Evolutionary conservation across 768 basidiomycete species (phyloP), one percentile per base, ranked within the genome.

Genomic region (Lactarius deliciosus): DNA sequence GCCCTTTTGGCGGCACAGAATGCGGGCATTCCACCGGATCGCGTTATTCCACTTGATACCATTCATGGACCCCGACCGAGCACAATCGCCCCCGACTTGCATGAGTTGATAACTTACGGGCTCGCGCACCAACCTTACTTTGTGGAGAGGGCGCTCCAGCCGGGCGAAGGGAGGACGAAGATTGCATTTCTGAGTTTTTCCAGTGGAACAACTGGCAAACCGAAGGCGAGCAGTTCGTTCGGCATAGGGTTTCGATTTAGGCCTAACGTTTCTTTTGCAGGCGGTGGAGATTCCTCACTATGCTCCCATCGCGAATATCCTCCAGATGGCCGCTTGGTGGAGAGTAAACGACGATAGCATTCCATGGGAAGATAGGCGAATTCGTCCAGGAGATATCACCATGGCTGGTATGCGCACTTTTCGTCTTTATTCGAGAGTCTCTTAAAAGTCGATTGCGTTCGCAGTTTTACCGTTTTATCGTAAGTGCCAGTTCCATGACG

Each of bases 171-270:
- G 30, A 86, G 81, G 72, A 83, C 78, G 15, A 82, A 84, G 54
- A 65, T 91, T 16, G 89, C 90, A 6, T 86, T 90, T 70, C 76
- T 91, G 62, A 84, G 82, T 61, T 89, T 91, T 70, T 91, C 89
- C 1, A 90, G 89, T 68, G 89, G 89, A 9, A 91, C 89, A 28
- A 91, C 90, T 18, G 89, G 89, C 74, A 77, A 75, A 72, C 79
- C 75, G 38, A 74, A 75, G 66, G 75, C 74, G 47, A 28, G 43
- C 11, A 53, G n/a, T 43, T n/a, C 25, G 43, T 56, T 34, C 69
- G 20, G 25, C 22, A 5, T 22, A 40, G 78, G 77, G 77, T 54
- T 77, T 76, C 69, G 77, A 79, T 55, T 28, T 25, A 16, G 79
- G 81, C n/a, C 28, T 47, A 47, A 38, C 11, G 11, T 50, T 28